Base-by-base conservation (phyloP, 169 alveolate genomes). In the Cryptosporidium canis region DNA sequence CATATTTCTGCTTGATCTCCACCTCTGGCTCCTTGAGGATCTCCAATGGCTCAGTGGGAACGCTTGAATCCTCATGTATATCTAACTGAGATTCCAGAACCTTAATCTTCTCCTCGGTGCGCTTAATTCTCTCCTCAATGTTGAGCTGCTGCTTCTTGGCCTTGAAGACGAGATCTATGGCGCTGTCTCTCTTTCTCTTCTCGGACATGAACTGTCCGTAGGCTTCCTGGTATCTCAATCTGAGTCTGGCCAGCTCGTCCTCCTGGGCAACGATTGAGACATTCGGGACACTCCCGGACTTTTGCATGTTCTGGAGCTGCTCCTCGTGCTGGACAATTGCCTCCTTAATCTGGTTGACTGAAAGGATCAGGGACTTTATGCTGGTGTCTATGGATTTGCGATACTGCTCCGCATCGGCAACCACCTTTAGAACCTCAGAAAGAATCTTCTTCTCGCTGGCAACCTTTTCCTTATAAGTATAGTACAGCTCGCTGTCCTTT, bases 191-290 rank as follows among this genome's bases (percentile, higher is more conserved):
- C 33, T 77, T 77, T 33, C 87, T 77, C 37, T 77, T 77, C 41
- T 77, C 87, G 0, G 87, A 56, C 87, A 77, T 77, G 4, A 77
- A 45, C n/a, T 77, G 58, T 6, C 87, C 87, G 35, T 77, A 77
- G 39, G 56, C 45, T 58, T 77, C 87, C 45, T 77, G 87, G 11
- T 77, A 55, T 24, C 58, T 77, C 21, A 77, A 39, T 18, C 37
- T 77, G 9, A 77, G 72, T 8, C 87, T 55, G 35, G 87, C 68
- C 14, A 77, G 55, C 53, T 77, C 87, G 58, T 77, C 87, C 8
- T 77, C 87, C 4, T 77, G 87, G 39, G 87, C 87, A 18, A 77
- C 65, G 6, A 77, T 58, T 1, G 87, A 77, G 18, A 58, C 87
- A 14, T 77, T 61, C 33, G 87, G 71, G 39, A 58, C 64, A 5